phyloP scores from a whole-genome alignment of 106 monocot genomes.

The Dactylorhiza incarnata region DNA sequence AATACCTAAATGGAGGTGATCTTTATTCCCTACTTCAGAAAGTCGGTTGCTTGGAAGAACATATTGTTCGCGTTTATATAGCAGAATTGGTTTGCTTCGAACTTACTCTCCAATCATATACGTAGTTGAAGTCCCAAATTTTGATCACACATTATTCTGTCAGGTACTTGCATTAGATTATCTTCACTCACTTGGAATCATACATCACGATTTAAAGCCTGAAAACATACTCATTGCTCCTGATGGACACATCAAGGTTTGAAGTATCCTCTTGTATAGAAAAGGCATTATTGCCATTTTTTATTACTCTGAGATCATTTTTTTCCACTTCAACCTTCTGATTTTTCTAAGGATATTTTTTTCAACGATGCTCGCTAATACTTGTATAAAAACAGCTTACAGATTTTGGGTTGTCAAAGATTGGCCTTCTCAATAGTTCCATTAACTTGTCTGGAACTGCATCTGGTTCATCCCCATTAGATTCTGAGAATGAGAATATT shows the following conservation, averaged over 20 bases:
- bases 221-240: conserved; percentile 64
- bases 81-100: conserved; percentile 59
- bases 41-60: conserved; percentile 63
- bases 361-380: background rate
- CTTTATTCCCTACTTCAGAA: conserved; percentile 65
- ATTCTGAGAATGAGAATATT: conserved; percentile 14
- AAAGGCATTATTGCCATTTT: background rate
- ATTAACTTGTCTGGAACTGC: conserved; percentile 34
- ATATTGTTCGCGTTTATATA: conserved; percentile 44
- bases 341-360: background rate
- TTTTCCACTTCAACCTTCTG: background rate
- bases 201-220: conserved; percentile 73
- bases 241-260: conserved; percentile 78
- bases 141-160: background rate
- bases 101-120: background rate
- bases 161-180: conserved; percentile 83
- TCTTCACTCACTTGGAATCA: conserved; percentile 57
- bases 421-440: conserved; percentile 58
- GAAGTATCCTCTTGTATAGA: conserved; percentile 3
- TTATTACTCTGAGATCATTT: background rate
- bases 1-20: conserved; percentile 76
- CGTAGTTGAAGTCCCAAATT: background rate
- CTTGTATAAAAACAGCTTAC: conserved; percentile 47
- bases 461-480: conserved; percentile 18
- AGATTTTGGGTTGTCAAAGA: conserved; percentile 75